These are phyloP conservation scores for Royoungia palumana DNA, from an alignment of 768 basidiomycete genomes.

Conservation along the genomic window DNA sequence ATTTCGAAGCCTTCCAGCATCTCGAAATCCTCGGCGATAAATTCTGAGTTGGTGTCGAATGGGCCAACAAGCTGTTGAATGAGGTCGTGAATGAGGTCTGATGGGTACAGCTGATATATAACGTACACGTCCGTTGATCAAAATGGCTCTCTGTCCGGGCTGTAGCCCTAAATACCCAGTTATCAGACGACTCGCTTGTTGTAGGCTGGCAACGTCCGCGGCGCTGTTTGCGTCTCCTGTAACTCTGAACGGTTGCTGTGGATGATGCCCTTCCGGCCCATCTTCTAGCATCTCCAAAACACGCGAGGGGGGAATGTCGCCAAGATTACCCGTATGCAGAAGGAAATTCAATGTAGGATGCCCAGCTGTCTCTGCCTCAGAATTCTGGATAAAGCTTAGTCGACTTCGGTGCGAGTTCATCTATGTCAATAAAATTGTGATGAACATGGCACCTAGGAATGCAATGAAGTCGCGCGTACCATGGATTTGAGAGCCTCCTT, in stretches of 20 bases:
- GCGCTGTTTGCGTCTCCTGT: conserved; percentile 30
- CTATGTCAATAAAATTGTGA: conserved; percentile 29
- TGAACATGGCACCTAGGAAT: background rate
- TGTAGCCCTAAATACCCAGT: conserved; percentile 53
- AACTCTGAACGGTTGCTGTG: conserved; percentile 39
- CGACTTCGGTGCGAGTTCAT: conserved; percentile 47
- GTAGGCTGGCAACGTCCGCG: conserved; percentile 31
- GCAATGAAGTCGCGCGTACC: conserved; percentile 38
- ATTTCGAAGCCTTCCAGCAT: conserved; percentile 73
- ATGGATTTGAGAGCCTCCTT: conserved; percentile 63
- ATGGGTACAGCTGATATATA: background rate
- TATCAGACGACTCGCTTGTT: conserved; percentile 45
- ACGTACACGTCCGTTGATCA: conserved; percentile 84
- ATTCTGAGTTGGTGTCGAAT: conserved; percentile 48
- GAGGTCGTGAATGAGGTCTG: conserved; percentile 4
- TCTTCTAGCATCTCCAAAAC: conserved; percentile 14
- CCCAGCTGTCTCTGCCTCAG: conserved; percentile 27
- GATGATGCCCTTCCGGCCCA: conserved; percentile 7
- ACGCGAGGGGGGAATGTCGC: conserved; percentile 18
- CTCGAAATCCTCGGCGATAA: conserved; percentile 68
- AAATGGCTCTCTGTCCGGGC: conserved; percentile 58
- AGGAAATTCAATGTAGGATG: conserved; percentile 51
- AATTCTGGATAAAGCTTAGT: conserved; percentile 77
- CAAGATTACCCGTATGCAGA: conserved; percentile 38
- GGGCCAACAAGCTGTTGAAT: conserved; percentile 71